A percentile compares a stretch with the other conserved stretches of the same genome.
phyloP scores from a whole-genome alignment of 2,329 filamentous ascomycete species.

The Xylariaceae sp. region DNA sequence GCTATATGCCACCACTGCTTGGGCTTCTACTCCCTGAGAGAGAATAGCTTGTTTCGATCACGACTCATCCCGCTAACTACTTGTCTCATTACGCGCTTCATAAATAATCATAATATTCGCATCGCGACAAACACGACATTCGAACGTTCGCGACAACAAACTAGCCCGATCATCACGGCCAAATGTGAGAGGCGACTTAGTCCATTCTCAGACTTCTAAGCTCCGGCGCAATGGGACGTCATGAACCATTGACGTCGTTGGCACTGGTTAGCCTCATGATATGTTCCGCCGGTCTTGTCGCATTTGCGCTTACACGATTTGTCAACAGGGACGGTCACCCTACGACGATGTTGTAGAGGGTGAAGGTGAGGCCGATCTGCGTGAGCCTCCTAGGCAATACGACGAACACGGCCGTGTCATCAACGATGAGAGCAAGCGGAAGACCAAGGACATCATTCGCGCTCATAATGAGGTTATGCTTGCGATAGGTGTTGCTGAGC shows the following conservation, averaged over 20 bases:
- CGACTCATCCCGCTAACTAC: neutral
- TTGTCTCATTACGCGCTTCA: neutral
- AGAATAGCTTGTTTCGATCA: too few relatives aligned
- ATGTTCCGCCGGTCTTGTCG: neutral
- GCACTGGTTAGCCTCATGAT: constrained; percentile 43
- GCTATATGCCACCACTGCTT: too few relatives aligned
- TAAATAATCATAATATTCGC: too few relatives aligned
- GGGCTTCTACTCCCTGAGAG: too few relatives aligned
- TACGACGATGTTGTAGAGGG: constrained; percentile 54
- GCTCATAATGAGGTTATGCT: constrained; percentile 61
- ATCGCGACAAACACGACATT: too few relatives aligned
- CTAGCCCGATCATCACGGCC: neutral
- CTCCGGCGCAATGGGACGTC: constrained; percentile 44
- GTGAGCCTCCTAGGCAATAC: constrained; percentile 44
- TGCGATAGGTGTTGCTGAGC: constrained; percentile 57
- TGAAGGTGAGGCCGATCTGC: constrained; percentile 39
- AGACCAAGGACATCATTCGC: constrained; percentile 53
- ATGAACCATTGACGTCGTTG: constrained; percentile 52
- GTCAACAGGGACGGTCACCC: constrained; percentile 50
- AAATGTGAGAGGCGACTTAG: constrained; percentile 4
- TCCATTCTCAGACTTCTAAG: neutral
- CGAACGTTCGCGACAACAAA: too few relatives aligned
- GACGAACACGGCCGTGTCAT: constrained; percentile 52
- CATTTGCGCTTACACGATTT: constrained; percentile 1
- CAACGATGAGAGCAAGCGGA: constrained; percentile 49